Percentiles rank a stretch among this genome's conserved stretches.
These are phyloP conservation scores for Hibiscus mutabilis DNA, from an alignment of 345 rosid species.

Conservation along the genomic window DNA sequence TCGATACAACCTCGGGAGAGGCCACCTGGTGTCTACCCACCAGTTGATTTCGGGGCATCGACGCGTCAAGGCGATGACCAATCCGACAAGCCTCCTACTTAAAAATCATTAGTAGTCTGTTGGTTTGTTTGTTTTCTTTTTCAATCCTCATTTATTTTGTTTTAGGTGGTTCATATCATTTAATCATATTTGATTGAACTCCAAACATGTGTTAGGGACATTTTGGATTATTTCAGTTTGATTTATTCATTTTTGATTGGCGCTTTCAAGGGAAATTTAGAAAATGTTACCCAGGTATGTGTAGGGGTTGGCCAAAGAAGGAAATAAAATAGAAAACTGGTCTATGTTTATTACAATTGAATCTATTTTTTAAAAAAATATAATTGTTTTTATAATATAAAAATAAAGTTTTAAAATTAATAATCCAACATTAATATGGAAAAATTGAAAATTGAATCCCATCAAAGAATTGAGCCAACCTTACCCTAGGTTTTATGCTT, in stretches of 20 bases:
- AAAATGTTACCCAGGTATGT: too few species aligned
- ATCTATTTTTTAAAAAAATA: too few species aligned
- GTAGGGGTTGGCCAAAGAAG: too few species aligned
- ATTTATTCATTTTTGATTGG: constrained; percentile 30
- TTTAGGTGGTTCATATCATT: constrained; percentile 11
- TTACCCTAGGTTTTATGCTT: too few species aligned
- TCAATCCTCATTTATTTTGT: constrained; percentile 6
- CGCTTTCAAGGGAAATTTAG: too few species aligned
- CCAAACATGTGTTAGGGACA: constrained; percentile 9
- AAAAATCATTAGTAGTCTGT: constrained; percentile 5
- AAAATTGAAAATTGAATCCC: too few species aligned
- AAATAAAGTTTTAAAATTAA: too few species aligned
- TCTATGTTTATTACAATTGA: too few species aligned
- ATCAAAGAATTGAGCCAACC: too few species aligned
- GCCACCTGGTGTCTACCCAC: constrained; percentile 82
- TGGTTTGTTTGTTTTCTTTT: not conserved
- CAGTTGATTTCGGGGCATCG: constrained; percentile 58
- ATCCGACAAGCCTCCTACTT: constrained; percentile 18
- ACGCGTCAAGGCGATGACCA: constrained; percentile 42
- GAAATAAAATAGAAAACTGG: too few species aligned
- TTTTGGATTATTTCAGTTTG: constrained; percentile 8
- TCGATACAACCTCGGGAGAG: constrained; percentile 69
- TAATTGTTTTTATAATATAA: too few species aligned
- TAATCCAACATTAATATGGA: too few species aligned
- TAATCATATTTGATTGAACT: constrained; percentile 15